Base-by-base conservation (phyloP, 2,329 filamentous ascomycete genomes). In the Madurella fahalii region DNA sequence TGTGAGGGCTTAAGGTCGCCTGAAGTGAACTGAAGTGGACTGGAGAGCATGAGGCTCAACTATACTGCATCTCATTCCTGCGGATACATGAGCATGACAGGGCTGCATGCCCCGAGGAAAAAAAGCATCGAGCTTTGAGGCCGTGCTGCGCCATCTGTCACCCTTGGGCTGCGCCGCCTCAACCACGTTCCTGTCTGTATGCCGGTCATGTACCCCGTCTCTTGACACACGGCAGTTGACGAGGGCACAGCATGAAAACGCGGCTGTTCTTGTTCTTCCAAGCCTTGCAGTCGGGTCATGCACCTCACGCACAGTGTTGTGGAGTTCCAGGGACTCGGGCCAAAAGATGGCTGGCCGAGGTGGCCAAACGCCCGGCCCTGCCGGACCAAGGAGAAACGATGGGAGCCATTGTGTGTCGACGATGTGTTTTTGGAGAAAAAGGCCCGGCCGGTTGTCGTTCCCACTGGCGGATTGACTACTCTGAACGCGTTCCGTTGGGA, bases 151-250 rank as follows among this genome's bases (percentile, higher is more conserved):
- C 49, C 49, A 52, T 25, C 49, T 52, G 49, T 34, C 49, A 45
- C 32, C 42, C 49, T 31, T 46, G 8, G 40, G 43, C 51, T 50
- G 54, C 51, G 57, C 57, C 54, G 13, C 53, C 42, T 52, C 51
- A 30, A 40, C 53, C 57, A 58, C 53, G 53, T 58, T 37, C 2
- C 11, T 15, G 11, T 56, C 40, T 52, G 16, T 51, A 20, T 48
- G 51, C 55, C 48, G 37, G 16, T 37, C 32, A 37, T 25, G 18
- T 43, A 47, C 20, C 25, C 45, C 37, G 45, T 47, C 51, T 34
- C 25, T n/a, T 40, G 44, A 39, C 12, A 42, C 37, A 37, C 57
- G 57, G 57, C 52, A 59, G 54, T 59, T 52, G 57, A 39, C 39
- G 20, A 57, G 51, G 49, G 43, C 57, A 59, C 53, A 46, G 51